phyloP scores from a whole-genome alignment of 495 filamentous ascomycete species.

The Thermothielavioides terrestris region DNA sequence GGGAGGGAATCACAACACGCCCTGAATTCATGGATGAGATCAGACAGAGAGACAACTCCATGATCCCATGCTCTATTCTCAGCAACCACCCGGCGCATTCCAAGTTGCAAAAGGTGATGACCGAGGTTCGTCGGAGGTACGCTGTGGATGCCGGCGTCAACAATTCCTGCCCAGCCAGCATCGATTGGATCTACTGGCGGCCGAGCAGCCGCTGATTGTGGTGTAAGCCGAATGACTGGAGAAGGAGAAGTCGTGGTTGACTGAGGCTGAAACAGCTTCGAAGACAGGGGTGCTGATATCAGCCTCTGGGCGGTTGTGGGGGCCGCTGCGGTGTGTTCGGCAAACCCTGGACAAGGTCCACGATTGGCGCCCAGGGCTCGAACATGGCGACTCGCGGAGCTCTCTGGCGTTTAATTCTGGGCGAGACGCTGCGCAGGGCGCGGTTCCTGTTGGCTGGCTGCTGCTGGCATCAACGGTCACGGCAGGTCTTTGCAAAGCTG shows the following conservation, averaged over 20 bases:
- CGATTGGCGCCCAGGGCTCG: slow-evolving; percentile 1
- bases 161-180: neutral
- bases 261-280: slow-evolving; percentile 4
- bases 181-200: neutral
- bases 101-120: neutral
- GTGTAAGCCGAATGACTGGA: neutral
- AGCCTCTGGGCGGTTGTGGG: too few relatives aligned
- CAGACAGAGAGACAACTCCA: too few relatives aligned
- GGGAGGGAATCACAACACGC: neutral
- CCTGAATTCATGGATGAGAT: neutral
- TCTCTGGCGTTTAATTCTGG: slow-evolving; percentile 4
- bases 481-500: neutral
- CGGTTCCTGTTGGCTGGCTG: neutral
- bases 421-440: neutral
- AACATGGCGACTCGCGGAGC: neutral
- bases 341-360: neutral
- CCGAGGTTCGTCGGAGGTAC: neutral
- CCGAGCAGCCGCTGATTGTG: neutral
- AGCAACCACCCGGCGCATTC: too few relatives aligned
- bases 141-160: neutral
- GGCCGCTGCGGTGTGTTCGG: slow-evolving; percentile 2
- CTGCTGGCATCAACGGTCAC: neutral
- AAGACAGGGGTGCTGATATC: neutral
- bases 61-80: too few relatives aligned
- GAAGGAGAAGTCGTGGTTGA: neutral